phyloP scores from a whole-genome alignment of 192 early-diverging fungal species.

The Phycomyces nitens region DNA sequence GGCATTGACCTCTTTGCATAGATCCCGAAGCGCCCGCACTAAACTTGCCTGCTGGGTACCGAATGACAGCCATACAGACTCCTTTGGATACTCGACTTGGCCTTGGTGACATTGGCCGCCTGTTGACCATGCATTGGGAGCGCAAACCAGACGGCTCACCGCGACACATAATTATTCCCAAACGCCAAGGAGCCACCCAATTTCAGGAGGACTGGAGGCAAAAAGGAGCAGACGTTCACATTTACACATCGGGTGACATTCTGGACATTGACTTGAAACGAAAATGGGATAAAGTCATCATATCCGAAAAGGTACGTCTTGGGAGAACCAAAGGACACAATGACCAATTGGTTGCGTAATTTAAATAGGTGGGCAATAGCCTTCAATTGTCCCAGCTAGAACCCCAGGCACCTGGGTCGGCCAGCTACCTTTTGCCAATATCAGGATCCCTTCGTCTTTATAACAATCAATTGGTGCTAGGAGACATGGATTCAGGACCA shows the following conservation, averaged over 20 bases:
- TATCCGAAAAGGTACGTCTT: conserved; percentile 27
- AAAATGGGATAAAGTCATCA: conserved; percentile 20
- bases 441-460: conserved; percentile 15
- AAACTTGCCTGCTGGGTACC: neutral
- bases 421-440: conserved; percentile 11
- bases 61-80: conserved; percentile 8
- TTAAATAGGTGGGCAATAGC: neutral
- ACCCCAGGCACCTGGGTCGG: neutral
- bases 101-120: conserved; percentile 2
- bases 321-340: neutral
- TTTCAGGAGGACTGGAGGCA: conserved; percentile 8
- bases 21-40: conserved; percentile 15
- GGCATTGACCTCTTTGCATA: too few species aligned
- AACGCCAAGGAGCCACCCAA: conserved; percentile 8
- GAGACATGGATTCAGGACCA: neutral
- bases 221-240: conserved; percentile 4
- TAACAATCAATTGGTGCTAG: conserved; percentile 15
- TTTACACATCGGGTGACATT: conserved; percentile 19
- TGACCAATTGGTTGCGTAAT: too few species aligned
- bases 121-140: conserved; percentile 10
- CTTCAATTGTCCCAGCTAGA: neutral
- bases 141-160: neutral
- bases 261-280: conserved; percentile 20
- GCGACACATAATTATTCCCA: conserved; percentile 10
- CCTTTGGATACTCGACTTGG: conserved; percentile 25